Evolutionary conservation across 75 land plant genomes (phyloP).

Genomic region (Pinus albicaulis): DNA sequence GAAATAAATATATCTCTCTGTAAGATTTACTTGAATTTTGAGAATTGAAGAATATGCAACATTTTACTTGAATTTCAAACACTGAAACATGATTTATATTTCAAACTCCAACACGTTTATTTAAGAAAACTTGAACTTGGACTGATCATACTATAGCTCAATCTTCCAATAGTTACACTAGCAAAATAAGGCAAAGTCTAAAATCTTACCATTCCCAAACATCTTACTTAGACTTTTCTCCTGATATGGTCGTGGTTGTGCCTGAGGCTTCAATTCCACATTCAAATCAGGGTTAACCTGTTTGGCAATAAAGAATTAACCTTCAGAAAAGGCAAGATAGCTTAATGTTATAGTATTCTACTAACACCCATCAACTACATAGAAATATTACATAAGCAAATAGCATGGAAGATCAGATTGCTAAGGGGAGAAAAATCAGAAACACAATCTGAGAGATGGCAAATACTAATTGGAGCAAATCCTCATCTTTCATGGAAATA

Average conservation of each 20-base stretch:
- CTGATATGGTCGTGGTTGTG: conserved; percentile 97
- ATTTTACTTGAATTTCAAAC: neutral
- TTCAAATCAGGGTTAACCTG: conserved; percentile 97
- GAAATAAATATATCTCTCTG: too few relatives aligned
- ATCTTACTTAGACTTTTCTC: conserved; percentile 98
- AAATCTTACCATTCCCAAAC: conserved; percentile 96
- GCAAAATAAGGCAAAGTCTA: neutral
- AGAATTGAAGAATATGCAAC: neutral
- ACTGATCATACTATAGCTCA: neutral
- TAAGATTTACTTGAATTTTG: too few relatives aligned
- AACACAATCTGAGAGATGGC: too few relatives aligned
- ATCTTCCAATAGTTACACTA: neutral
- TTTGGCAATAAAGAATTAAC: neutral
- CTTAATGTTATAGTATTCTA: neutral
- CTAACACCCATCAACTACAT: neutral
- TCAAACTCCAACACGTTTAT: neutral
- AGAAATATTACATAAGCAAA: neutral
- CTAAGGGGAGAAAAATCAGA: neutral
- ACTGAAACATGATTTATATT: neutral
- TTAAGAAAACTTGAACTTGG: neutral
- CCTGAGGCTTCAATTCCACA: conserved; percentile 95
- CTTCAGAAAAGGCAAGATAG: neutral
- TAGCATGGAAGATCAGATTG: neutral
- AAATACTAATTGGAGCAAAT: neutral
- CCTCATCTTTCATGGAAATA: neutral